Evolutionary conservation across 2,329 filamentous ascomycete genomes (phyloP).

Genomic region (Cladosporium sphaerospermum): DNA sequence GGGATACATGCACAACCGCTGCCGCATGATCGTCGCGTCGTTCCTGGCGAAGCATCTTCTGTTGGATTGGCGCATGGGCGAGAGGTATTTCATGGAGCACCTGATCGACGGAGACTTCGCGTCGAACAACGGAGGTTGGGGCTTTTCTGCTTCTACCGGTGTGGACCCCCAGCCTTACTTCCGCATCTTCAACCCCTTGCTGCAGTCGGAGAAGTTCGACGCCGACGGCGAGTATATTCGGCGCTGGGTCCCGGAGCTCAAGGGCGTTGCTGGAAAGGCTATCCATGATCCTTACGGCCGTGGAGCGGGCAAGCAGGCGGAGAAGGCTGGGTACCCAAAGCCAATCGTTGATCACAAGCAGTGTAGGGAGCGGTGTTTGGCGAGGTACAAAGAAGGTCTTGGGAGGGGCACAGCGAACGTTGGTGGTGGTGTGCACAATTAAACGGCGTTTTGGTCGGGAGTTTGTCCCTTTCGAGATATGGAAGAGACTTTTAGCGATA

Average conservation of each 20-base stretch:
- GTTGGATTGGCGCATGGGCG: slow-evolving; percentile 77
- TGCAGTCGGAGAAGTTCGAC: slow-evolving; percentile 86
- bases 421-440: slow-evolving; percentile 29
- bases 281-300: slow-evolving; percentile 76
- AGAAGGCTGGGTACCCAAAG: slow-evolving; percentile 65
- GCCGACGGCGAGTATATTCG: slow-evolving; percentile 71
- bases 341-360: slow-evolving; percentile 69
- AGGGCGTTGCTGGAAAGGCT: slow-evolving; percentile 55
- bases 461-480: too few relatives aligned
- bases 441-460: not conserved
- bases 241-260: slow-evolving; percentile 73
- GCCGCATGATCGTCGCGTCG: slow-evolving; percentile 75
- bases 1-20: slow-evolving; percentile 79
- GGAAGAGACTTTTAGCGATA: too few relatives aligned
- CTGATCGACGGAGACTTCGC: slow-evolving; percentile 75
- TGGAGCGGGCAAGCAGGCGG: slow-evolving; percentile 53
- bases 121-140: slow-evolving; percentile 68
- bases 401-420: slow-evolving; percentile 44
- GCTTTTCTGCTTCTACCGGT: slow-evolving; percentile 60
- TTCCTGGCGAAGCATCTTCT: slow-evolving; percentile 76
- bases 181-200: slow-evolving; percentile 77
- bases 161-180: slow-evolving; percentile 89
- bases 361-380: slow-evolving; percentile 60
- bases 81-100: slow-evolving; percentile 75
- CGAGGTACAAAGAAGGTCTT: slow-evolving; percentile 62